Evolutionary conservation across 164 flowering plant genomes (phyloP).

Genomic region (Nymphaea colorata): DNA sequence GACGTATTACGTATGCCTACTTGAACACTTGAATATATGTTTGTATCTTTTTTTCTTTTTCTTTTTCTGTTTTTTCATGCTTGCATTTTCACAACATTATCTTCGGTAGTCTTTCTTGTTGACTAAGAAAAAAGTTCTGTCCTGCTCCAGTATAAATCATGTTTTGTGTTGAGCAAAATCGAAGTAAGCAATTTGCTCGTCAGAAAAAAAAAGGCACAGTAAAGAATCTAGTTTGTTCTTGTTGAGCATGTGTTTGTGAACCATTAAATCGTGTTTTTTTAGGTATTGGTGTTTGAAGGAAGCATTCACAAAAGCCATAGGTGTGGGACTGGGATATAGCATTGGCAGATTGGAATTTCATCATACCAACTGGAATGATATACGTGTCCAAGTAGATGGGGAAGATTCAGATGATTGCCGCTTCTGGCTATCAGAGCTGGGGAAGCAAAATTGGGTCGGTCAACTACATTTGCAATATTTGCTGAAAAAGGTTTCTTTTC

Average conservation of each 20-base stretch:
- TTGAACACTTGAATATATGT: background rate
- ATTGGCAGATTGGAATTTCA: slow-evolving; percentile 59
- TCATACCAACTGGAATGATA: slow-evolving; percentile 50
- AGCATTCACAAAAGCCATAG: slow-evolving; percentile 75
- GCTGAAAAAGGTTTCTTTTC: background rate
- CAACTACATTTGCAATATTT: background rate
- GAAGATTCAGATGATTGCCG: slow-evolving; percentile 38
- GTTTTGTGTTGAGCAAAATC: no score
- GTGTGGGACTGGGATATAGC: slow-evolving; percentile 43
- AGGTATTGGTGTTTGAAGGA: slow-evolving; percentile 93
- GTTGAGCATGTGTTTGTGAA: background rate
- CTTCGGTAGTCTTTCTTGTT: background rate
- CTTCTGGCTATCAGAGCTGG: slow-evolving; percentile 55
- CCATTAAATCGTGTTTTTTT: slow-evolving; percentile 6
- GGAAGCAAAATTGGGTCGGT: slow-evolving; percentile 40
- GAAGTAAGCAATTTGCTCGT: no score
- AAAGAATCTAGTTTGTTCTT: background rate
- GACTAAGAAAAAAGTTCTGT: background rate
- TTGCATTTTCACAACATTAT: background rate
- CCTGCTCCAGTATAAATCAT: background rate
- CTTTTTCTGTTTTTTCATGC: background rate
- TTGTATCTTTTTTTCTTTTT: no score
- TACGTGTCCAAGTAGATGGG: slow-evolving; percentile 38
- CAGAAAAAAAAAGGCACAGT: background rate
- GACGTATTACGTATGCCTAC: background rate